These are phyloP conservation scores for Fusarium abutilonis DNA, from an alignment of 2,329 filamentous ascomycete species.

Conservation along the genomic window DNA sequence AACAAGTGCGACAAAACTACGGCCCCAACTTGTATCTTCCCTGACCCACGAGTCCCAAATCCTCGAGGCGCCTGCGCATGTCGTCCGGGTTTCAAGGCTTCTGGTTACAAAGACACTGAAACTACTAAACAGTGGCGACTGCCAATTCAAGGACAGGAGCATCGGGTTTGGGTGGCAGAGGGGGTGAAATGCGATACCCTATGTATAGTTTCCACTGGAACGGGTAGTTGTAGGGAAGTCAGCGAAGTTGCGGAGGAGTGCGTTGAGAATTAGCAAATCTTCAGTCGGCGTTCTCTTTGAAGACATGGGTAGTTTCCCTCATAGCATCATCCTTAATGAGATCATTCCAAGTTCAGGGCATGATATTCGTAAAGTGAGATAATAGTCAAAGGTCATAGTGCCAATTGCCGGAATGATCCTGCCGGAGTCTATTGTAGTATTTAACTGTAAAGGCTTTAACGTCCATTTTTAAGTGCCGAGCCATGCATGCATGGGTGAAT, in stretches of 20 bases:
- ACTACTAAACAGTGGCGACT: not conserved
- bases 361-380: too few species aligned
- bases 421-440: too few species aligned
- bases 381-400: too few species aligned
- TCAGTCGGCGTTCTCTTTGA: not conserved
- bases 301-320: too few species aligned
- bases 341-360: too few species aligned
- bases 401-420: too few species aligned
- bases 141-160: not conserved
- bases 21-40: not conserved
- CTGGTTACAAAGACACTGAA: not conserved
- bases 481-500: too few species aligned
- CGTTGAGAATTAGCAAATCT: not conserved
- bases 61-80: not conserved
- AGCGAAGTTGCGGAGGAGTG: not conserved
- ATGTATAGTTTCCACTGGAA: not conserved
- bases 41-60: not conserved
- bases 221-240: not conserved
- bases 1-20: not conserved
- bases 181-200: not conserved
- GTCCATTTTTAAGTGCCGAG: too few species aligned
- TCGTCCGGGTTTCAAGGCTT: not conserved
- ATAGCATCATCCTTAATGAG: too few species aligned
- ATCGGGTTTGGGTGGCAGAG: slow-evolving; percentile 1
- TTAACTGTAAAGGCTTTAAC: too few species aligned